phyloP scores from a whole-genome alignment of 805 yeast species.

The Metschnikowia kofuensis region DNA sequence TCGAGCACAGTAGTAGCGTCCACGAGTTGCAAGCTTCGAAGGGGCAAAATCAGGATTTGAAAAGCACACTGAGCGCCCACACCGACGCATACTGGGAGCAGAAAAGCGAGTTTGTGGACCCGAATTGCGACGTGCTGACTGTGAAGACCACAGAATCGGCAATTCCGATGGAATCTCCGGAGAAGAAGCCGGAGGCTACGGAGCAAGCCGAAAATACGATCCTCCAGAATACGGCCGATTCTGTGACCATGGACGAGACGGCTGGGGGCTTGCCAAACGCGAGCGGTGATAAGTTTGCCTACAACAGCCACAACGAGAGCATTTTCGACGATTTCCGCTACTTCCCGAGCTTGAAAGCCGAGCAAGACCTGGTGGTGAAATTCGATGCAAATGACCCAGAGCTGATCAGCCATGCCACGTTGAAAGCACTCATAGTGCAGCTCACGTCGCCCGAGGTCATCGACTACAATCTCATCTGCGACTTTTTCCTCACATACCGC shows the following conservation, averaged over 20 bases:
- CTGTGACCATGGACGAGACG: not conserved
- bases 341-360: slow-evolving; percentile 30
- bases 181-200: too few relatives aligned
- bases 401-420: slow-evolving; percentile 34
- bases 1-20: not conserved
- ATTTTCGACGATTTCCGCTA: slow-evolving; percentile 35
- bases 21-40: too few relatives aligned
- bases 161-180: too few relatives aligned
- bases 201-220: not conserved
- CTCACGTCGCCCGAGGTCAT: slow-evolving; percentile 70
- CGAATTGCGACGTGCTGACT: not conserved
- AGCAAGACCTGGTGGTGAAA: slow-evolving; percentile 23
- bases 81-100: slow-evolving; percentile 1
- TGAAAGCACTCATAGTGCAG: slow-evolving; percentile 52
- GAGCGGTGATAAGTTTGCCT: slow-evolving; percentile 17
- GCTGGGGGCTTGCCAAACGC: too few relatives aligned
- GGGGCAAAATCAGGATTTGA: not conserved
- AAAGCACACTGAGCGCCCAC: not conserved
- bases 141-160: too few relatives aligned
- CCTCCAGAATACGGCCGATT: not conserved
- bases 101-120: not conserved
- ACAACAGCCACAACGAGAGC: slow-evolving; percentile 36
- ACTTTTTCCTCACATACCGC: slow-evolving; percentile 83
- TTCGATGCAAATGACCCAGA: slow-evolving; percentile 35
- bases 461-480: slow-evolving; percentile 76